Evolutionary conservation across 2,329 filamentous ascomycete genomes (phyloP).

Genomic region (Zasmidium cellare): DNA sequence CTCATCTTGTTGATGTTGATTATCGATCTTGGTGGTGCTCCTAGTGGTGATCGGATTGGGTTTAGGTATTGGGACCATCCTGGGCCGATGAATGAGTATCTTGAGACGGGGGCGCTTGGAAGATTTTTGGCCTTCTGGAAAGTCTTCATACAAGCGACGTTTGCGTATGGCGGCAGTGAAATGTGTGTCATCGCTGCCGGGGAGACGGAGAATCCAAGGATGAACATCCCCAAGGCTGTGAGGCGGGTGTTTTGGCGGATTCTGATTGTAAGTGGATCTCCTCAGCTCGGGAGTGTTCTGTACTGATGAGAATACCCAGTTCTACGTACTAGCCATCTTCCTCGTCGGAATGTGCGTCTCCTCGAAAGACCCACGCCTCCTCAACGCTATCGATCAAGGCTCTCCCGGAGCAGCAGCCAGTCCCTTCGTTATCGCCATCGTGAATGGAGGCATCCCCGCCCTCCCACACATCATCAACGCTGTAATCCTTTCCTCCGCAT

Average conservation of each 20-base stretch:
- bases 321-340: constrained; percentile 43
- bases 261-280: constrained; percentile 23
- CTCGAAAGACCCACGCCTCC: constrained; percentile 38
- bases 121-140: constrained; percentile 45
- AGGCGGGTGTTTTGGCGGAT: constrained; percentile 48
- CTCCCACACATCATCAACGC: constrained; percentile 68
- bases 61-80: constrained; percentile 54
- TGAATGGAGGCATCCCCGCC: constrained; percentile 61
- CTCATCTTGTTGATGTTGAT: constrained; percentile 55
- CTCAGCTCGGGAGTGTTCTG: constrained; percentile 45
- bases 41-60: constrained; percentile 50
- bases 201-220: constrained; percentile 28
- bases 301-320: constrained; percentile 16
- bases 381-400: constrained; percentile 29
- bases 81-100: constrained; percentile 30
- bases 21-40: constrained; percentile 57
- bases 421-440: constrained; percentile 61
- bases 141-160: constrained; percentile 34
- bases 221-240: constrained; percentile 38
- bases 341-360: constrained; percentile 42
- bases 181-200: constrained; percentile 43
- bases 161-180: constrained; percentile 33
- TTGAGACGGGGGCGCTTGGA: constrained; percentile 33
- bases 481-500: constrained; percentile 66
- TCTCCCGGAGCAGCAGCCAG: constrained; percentile 42